Evolutionary conservation across 352 stramenopile species (phyloP).

Genomic region (Lagenidium sp.): DNA sequence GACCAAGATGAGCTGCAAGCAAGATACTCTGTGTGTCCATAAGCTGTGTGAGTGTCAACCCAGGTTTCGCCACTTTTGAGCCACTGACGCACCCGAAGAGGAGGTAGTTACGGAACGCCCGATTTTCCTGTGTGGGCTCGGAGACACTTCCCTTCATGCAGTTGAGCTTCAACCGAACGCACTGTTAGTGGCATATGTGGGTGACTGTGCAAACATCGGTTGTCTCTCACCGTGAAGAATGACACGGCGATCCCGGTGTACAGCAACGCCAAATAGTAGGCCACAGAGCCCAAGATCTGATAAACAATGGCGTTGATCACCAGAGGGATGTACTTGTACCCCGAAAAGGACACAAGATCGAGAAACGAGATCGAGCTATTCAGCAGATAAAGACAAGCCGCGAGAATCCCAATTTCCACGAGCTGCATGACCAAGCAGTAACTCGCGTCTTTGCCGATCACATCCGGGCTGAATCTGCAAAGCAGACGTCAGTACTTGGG

Average conservation of each 20-base stretch:
- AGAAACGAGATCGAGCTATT: conserved; percentile 90
- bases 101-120: conserved; percentile 79
- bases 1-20: conserved; percentile 70
- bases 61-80: too few species aligned
- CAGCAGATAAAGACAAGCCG: conserved; percentile 93
- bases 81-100: conserved; percentile 66
- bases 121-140: conserved; percentile 62
- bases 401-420: conserved; percentile 90
- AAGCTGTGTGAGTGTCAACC: too few species aligned
- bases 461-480: conserved; percentile 93
- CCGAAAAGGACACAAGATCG: conserved; percentile 95
- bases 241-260: conserved; percentile 90
- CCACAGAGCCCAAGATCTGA: conserved; percentile 66
- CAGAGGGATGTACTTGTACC: conserved; percentile 99
- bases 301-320: conserved; percentile 92
- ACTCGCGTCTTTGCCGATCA: conserved; percentile 91
- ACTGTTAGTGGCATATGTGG: too few species aligned
- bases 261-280: conserved; percentile 91
- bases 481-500: neutral
- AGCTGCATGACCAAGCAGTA: conserved; percentile 88
- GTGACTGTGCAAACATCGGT: neutral
- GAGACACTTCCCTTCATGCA: conserved; percentile 83
- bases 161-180: conserved; percentile 44
- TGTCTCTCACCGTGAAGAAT: conserved; percentile 89
- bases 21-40: conserved; percentile 71